These are phyloP conservation scores for Jimgerdemannia lactiflua DNA, from an alignment of 192 early-diverging fungal genomes.

Conservation along the genomic window DNA sequence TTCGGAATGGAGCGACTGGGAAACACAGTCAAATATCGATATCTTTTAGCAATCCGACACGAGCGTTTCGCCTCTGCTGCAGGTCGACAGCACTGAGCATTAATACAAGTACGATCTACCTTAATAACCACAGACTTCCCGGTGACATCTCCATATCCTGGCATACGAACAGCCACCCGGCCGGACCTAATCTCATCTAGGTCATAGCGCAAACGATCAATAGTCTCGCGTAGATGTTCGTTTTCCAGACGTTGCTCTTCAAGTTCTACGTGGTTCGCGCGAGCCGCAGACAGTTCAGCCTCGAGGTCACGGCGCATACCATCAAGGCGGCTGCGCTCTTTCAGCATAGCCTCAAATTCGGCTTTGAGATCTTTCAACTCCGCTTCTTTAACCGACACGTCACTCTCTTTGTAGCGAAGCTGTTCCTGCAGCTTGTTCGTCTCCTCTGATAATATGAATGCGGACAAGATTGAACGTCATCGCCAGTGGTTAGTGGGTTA, in stretches of 20 bases:
- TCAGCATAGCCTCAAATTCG: slow-evolving; percentile 21
- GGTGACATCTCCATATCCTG: background rate
- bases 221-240: slow-evolving; percentile 30
- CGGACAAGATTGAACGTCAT: too few relatives aligned
- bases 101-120: background rate
- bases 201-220: slow-evolving; percentile 37
- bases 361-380: slow-evolving; percentile 23
- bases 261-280: slow-evolving; percentile 28
- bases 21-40: background rate
- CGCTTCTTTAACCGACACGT: slow-evolving; percentile 25
- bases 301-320: slow-evolving; percentile 22
- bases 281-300: slow-evolving; percentile 22
- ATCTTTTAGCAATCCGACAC: too few relatives aligned
- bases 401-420: slow-evolving; percentile 30
- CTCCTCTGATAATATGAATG: slow-evolving; percentile 25
- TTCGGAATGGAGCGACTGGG: slow-evolving; percentile 1
- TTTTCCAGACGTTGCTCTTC: slow-evolving; percentile 39
- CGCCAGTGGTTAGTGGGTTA: too few relatives aligned
- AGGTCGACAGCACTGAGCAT: too few relatives aligned
- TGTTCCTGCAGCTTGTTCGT: slow-evolving; percentile 36
- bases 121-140: background rate
- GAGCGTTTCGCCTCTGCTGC: too few relatives aligned
- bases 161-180: background rate
- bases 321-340: slow-evolving; percentile 35
- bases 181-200: slow-evolving; percentile 32